Percentiles rank a stretch among this genome's conserved stretches.
Conservation (phyloP, 768 basidiomycete genomes). For the Rhodotorula paludigena region DNA sequence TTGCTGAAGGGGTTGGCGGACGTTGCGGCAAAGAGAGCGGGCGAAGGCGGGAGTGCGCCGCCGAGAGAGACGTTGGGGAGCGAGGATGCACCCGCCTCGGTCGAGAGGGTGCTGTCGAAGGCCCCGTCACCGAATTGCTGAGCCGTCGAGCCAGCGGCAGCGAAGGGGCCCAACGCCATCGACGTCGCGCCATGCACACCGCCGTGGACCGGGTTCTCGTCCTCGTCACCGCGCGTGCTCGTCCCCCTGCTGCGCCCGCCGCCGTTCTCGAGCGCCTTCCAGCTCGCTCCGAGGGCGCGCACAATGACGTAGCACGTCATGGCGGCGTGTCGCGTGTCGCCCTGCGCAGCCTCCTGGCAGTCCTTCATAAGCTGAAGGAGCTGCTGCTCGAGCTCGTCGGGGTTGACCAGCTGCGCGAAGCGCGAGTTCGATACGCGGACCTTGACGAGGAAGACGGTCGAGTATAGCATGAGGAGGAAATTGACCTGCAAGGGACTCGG, state of each 20-base stretch:
- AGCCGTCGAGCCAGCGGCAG: neutral
- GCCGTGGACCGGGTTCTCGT: neutral
- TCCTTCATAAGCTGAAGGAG: constrained; percentile 23
- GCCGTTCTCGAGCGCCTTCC: constrained; percentile 28
- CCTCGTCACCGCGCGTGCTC: neutral
- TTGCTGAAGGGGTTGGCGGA: constrained; percentile 19
- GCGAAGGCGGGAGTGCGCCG: constrained; percentile 3
- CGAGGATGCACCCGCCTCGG: neutral
- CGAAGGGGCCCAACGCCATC: neutral
- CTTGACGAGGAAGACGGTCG: constrained; percentile 37
- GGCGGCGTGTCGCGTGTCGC: constrained; percentile 21
- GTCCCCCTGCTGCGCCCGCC: constrained; percentile 1
- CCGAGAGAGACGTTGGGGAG: constrained; percentile 20
- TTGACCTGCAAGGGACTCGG: constrained; percentile 8
- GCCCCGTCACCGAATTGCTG: neutral
- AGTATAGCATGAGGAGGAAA: constrained; percentile 36
- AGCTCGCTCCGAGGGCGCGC: constrained; percentile 18
- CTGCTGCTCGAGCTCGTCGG: constrained; percentile 22
- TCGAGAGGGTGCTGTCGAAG: too few relatives aligned
- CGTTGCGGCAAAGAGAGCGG: neutral
- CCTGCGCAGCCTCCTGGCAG: constrained; percentile 23
- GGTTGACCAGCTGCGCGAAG: constrained; percentile 26
- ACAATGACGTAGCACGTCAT: constrained; percentile 17
- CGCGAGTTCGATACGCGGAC: constrained; percentile 33
- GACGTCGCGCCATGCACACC: neutral